Conservation (phyloP, 148 eudicot species). For the Limonium bicolor region DNA sequence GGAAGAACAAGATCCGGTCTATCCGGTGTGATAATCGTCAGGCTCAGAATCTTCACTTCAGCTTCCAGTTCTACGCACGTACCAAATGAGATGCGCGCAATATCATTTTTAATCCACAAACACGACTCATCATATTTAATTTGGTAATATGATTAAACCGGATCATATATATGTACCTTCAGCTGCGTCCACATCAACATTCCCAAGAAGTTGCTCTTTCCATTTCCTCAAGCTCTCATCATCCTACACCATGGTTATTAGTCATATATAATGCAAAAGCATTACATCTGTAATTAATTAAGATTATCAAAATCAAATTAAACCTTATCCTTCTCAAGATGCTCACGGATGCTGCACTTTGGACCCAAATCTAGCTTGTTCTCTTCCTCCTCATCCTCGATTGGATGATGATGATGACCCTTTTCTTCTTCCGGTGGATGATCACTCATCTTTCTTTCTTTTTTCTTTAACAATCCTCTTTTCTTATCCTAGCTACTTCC, state of each 20-base stretch:
- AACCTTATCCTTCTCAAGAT: constrained; percentile 73
- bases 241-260: constrained; percentile 24
- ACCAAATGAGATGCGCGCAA: no score
- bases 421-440: constrained; percentile 9
- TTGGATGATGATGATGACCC: constrained; percentile 5
- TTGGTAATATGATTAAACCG: neutral
- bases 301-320: neutral
- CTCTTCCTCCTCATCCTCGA: constrained; percentile 60
- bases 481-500: no score
- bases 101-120: neutral
- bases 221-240: constrained; percentile 78
- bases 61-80: constrained; percentile 57
- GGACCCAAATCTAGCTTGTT: constrained; percentile 46
- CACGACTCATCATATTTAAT: neutral
- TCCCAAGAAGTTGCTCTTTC: constrained; percentile 67
- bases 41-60: constrained; percentile 54
- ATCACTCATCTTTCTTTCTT: constrained; percentile 10
- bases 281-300: neutral
- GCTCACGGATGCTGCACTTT: constrained; percentile 39
- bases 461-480: neutral
- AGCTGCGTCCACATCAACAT: constrained; percentile 33
- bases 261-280: neutral
- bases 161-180: constrained; percentile 17
- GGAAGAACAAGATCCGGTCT: constrained; percentile 46
- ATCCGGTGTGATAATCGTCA: constrained; percentile 44